Percentiles rank a stretch among this genome's conserved stretches.
These are phyloP conservation scores for Neurospora sp. DNA, from an alignment of 2,329 filamentous ascomycete species.

Conservation along the genomic window DNA sequence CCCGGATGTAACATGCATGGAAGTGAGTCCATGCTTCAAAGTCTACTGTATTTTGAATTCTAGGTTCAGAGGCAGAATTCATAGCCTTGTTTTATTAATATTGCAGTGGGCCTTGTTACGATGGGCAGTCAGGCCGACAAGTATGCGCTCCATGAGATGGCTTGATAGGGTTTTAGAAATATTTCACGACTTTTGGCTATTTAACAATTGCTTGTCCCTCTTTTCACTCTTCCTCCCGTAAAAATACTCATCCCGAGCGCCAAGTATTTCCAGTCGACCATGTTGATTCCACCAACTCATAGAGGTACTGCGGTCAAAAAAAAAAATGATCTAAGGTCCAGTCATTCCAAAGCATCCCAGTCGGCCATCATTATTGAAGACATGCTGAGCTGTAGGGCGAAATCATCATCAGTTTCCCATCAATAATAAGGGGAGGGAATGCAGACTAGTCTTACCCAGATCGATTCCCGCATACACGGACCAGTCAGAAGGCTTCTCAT, in stretches of 20 bases:
- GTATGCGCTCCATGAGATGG: background rate
- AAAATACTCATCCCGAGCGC: background rate
- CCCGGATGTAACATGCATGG: background rate
- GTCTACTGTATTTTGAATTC: background rate
- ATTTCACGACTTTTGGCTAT: background rate
- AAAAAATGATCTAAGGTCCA: background rate
- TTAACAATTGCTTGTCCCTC: background rate
- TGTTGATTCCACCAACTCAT: background rate
- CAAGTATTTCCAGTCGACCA: background rate
- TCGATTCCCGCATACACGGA: background rate
- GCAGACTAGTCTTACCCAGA: background rate
- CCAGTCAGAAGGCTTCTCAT: background rate
- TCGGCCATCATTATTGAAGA: background rate
- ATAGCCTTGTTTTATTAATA: background rate
- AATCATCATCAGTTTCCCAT: background rate
- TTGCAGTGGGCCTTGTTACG: background rate
- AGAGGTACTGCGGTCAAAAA: background rate
- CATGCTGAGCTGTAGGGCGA: background rate
- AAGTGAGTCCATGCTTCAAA: background rate
- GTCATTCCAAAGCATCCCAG: background rate
- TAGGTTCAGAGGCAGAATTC: background rate
- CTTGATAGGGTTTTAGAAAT: fast-evolving
- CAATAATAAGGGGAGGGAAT: too few relatives aligned
- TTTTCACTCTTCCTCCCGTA: background rate
- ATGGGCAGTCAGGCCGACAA: background rate